Evolutionary conservation across 2,329 filamentous ascomycete species (phyloP).

Genomic region (Ophiostoma tasmaniense): DNA sequence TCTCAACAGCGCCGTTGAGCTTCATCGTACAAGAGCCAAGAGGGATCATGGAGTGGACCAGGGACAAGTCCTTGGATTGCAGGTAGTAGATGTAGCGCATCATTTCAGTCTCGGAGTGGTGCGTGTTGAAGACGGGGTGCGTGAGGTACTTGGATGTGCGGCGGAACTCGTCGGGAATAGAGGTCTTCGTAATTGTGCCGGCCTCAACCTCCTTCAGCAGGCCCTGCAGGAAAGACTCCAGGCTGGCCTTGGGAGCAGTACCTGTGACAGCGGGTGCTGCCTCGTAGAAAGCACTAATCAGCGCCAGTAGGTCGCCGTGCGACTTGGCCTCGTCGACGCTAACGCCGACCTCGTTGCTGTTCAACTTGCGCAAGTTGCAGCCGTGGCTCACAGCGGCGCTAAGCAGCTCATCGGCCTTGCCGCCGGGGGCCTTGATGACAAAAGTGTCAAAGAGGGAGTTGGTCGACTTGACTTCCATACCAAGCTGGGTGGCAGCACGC

Average conservation of each 20-base stretch:
- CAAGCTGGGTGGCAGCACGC: constrained; percentile 51
- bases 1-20: constrained; percentile 87
- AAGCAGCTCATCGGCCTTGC: constrained; percentile 37
- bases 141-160: constrained; percentile 71
- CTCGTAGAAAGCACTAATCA: constrained; percentile 19
- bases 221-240: constrained; percentile 29
- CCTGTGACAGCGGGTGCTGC: constrained; percentile 9
- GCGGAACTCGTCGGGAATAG: constrained; percentile 51
- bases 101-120: constrained; percentile 92
- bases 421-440: constrained; percentile 45
- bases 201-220: constrained; percentile 31
- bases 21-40: constrained; percentile 98
- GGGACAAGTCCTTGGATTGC: constrained; percentile 86
- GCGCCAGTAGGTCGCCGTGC: constrained; percentile 24
- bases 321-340: constrained; percentile 60
- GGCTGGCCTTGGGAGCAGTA: not conserved
- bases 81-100: constrained; percentile 89
- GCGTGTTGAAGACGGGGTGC: constrained; percentile 87
- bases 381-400: constrained; percentile 42
- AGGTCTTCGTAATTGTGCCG: not conserved
- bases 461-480: constrained; percentile 42
- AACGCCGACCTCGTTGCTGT: constrained; percentile 52
- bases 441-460: constrained; percentile 63
- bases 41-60: constrained; percentile 96
- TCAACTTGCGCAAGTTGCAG: constrained; percentile 50